These are phyloP conservation scores for Cucumis sativus DNA, from an alignment of 306 rosid species.

Conservation along the genomic window Cucumber_9930_V3 NC_026657.2:34030501-34031000, in stretches of 20 bases:
- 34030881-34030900: no score
- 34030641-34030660: conserved; percentile 1
- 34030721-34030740: not conserved
- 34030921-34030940: no score
- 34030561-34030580: conserved; percentile 16
- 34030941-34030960: no score
- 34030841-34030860: no score
- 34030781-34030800: conserved; percentile 7
- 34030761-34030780: conserved; percentile 12
- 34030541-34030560: conserved; percentile 5
- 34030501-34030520: conserved; percentile 71
- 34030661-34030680: conserved; percentile 29
- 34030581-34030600: conserved; percentile 26
- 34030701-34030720: not conserved
- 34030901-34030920: no score
- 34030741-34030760: conserved; percentile 1
- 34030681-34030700: conserved; percentile 2
- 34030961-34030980: no score
- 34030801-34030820: conserved; percentile 5
- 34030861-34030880: no score
- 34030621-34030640: conserved; percentile 14
- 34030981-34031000: no score
- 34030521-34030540: conserved; percentile 60
- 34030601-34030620: conserved; percentile 21
- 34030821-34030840: no score